phyloP scores from a whole-genome alignment of 2,329 filamentous ascomycete genomes.

The Phialophora macrospora region DNA sequence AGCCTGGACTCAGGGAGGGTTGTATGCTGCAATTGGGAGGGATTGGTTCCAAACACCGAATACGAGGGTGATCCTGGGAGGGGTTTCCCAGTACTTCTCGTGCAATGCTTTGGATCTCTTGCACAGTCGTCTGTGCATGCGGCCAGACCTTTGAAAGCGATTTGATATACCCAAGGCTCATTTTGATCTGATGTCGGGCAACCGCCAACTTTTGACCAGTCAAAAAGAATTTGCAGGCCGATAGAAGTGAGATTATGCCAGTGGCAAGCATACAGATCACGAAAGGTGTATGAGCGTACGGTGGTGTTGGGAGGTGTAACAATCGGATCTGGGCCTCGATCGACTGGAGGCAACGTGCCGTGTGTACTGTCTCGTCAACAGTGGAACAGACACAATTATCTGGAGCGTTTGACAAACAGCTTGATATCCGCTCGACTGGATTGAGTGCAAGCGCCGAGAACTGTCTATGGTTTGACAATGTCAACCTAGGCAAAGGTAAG shows the following conservation, averaged over 20 bases:
- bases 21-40: constrained; percentile 1
- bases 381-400: not conserved
- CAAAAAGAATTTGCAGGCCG: constrained; percentile 48
- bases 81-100: constrained; percentile 40
- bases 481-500: constrained; percentile 40
- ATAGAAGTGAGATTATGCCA: constrained; percentile 43
- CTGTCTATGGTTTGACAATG: constrained; percentile 48
- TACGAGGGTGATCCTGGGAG: not conserved
- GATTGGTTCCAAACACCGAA: not conserved
- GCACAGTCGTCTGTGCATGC: constrained; percentile 45
- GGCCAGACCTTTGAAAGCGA: constrained; percentile 48
- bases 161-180: constrained; percentile 51
- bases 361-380: constrained; percentile 48
- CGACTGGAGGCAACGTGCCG: constrained; percentile 47
- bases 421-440: constrained; percentile 47
- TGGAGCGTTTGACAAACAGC: constrained; percentile 40
- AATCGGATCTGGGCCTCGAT: constrained; percentile 49
- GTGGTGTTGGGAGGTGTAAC: constrained; percentile 45
- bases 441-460: constrained; percentile 50
- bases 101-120: constrained; percentile 50
- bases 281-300: constrained; percentile 50
- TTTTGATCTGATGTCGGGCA: constrained; percentile 51
- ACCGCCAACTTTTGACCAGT: constrained; percentile 43
- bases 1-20: not conserved
- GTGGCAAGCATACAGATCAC: constrained; percentile 50